Percentiles rank a stretch among this genome's conserved stretches.
Evolutionary conservation across 2,329 filamentous ascomycete species (phyloP).

Genomic region (Trichoderma koningii): DNA sequence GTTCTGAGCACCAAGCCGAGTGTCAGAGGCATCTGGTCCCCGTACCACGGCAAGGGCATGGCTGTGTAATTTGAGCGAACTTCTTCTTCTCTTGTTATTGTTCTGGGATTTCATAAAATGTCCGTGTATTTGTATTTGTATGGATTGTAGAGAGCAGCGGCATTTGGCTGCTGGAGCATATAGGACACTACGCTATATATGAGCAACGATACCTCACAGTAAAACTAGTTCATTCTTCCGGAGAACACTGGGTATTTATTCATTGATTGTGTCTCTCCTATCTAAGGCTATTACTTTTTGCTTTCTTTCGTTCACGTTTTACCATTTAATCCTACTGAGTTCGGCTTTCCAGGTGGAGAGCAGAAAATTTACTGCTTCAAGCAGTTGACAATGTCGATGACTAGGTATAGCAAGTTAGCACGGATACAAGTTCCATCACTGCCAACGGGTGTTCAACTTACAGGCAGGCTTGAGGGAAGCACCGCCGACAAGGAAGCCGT

Average conservation of each 20-base stretch:
- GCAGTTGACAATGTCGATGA: constrained; percentile 63
- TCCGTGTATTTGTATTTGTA: constrained; percentile 38
- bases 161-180: constrained; percentile 37
- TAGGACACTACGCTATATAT: constrained; percentile 15
- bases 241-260: not conserved
- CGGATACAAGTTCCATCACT: not conserved
- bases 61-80: constrained; percentile 46
- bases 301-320: not conserved
- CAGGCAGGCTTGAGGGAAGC: constrained; percentile 96
- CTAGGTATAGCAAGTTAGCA: constrained; percentile 39
- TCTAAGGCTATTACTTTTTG: not conserved
- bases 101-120: constrained; percentile 25
- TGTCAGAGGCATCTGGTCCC: constrained; percentile 71
- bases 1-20: constrained; percentile 65
- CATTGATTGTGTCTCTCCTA: not conserved
- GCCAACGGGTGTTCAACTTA: constrained; percentile 49
- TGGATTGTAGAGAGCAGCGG: constrained; percentile 30
- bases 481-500: constrained; percentile 96
- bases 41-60: constrained; percentile 65
- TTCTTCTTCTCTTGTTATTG: not conserved
- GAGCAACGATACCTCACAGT: constrained; percentile 11
- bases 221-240: not conserved
- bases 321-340: not conserved
- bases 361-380: constrained; percentile 46
- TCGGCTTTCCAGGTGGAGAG: not conserved